Evolutionary conservation across 2,329 filamentous ascomycete species (phyloP), one percentile per base, ranked within the genome.

Genomic region (Ampelomyces quisqualis): DNA sequence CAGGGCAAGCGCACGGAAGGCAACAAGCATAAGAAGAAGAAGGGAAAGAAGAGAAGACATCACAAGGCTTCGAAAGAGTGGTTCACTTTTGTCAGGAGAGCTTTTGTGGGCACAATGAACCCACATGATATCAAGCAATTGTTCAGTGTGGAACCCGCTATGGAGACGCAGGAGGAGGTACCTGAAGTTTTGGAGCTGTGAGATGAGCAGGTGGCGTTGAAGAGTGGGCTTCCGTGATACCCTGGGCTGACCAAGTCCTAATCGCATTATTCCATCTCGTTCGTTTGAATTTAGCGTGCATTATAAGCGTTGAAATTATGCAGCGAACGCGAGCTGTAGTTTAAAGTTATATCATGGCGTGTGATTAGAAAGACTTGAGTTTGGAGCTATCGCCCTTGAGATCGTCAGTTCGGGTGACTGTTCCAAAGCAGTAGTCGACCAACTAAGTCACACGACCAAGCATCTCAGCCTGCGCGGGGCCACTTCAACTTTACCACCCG

Each of bases 61-160:
- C 65, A 58, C 36, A 58, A 62, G 18, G 64, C 62, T 15, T 85
- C 85, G 62, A 82, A 84, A 64, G 74, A 81, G 5, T 95, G 90
- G 90, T 75, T 83, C 45, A 81, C 84, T 34, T 95, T 95, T 64
- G 71, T 94, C 19, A 69, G 74, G 44, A 81, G 88, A 40, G 90
- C 90, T 1, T 95, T 93, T 70, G 86, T 95, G 15, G 80, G 82
- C 26, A 90, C 84, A 3, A 70, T 86, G 55, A 77, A 81, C 35
- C 72, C 80, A 38, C 76, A 85, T 34, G 81, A 91, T 27, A 73
- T 94, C 11, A 62, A 72, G 42, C 65, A 77, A 26, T 19, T 64
- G 14, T 70, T 64, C 27, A 29, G 32, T 9, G 19, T 38, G 13
- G 17, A 20, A 5, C n/a, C n/a, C 13, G 15, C 18, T 13, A 21